phyloP scores from a whole-genome alignment of 805 yeast genomes.

The Ogataea haglerorum region DNA sequence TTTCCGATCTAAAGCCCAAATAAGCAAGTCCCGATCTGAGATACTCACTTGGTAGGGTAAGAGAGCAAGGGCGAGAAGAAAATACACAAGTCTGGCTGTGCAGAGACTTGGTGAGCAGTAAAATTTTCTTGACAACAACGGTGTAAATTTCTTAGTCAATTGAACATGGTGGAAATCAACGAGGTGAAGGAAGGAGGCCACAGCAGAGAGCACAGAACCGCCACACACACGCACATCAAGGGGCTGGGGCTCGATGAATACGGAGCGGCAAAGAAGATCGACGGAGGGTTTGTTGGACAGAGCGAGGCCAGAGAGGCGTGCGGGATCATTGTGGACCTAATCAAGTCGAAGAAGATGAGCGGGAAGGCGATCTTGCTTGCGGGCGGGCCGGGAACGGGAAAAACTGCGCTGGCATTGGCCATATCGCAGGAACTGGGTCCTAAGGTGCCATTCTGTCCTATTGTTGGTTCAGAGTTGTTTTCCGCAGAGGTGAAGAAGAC shows the following conservation, averaged over 20 bases:
- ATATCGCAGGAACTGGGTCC: slow-evolving; percentile 65
- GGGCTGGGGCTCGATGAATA: slow-evolving; percentile 96
- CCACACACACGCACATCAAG: slow-evolving; percentile 97
- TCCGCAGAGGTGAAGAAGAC: slow-evolving; percentile 92
- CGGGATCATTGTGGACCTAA: slow-evolving; percentile 89
- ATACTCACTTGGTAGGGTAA: slow-evolving; percentile 6
- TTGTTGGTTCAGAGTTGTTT: slow-evolving; percentile 92
- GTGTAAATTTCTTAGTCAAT: slow-evolving; percentile 1
- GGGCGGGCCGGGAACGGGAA: slow-evolving; percentile 99
- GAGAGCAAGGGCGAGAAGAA: background rate
- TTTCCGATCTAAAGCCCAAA: background rate
- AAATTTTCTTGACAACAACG: slow-evolving; percentile 12
- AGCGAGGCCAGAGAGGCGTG: slow-evolving; percentile 93
- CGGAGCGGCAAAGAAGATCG: slow-evolving; percentile 72
- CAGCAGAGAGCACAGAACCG: slow-evolving; percentile 38
- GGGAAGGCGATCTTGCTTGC: slow-evolving; percentile 95
- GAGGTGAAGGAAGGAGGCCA: slow-evolving; percentile 58
- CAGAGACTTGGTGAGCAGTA: background rate
- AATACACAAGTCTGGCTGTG: slow-evolving; percentile 3
- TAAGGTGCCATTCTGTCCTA: slow-evolving; percentile 91
- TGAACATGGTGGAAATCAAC: slow-evolving; percentile 66
- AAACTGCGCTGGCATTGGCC: slow-evolving; percentile 97
- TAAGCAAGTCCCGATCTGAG: no score
- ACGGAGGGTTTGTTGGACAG: slow-evolving; percentile 98
- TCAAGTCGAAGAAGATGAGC: slow-evolving; percentile 90